Evolutionary conservation across 768 basidiomycete genomes (phyloP), one percentile per base, ranked within the genome.

Genomic region (Mrakia frigida): DNA sequence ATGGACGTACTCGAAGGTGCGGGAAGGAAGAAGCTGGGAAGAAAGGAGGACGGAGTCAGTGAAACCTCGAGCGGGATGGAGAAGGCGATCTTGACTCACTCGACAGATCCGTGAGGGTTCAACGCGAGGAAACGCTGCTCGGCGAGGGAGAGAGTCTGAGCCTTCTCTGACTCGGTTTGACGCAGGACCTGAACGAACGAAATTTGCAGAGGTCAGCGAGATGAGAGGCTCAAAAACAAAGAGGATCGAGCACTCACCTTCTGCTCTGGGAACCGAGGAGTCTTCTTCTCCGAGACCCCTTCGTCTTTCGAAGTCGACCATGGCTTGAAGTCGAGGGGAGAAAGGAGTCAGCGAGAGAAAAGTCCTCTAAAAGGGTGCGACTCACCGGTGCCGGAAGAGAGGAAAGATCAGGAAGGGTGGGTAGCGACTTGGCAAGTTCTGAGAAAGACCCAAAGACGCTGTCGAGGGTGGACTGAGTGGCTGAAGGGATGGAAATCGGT

Each of bases 31-130:
- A 74, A 74, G 60, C 63, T 67, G 72, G 6, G 21, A 6, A 50
- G 21, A 2, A 25, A 33, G 23, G 7, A n/a, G 43, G 23, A n/a
- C 25, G 39, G 16, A 6, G 50, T 31, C 31, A 52, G 50, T 3
- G 13, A 35, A 43, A 6, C 3, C 21, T 25, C n/a, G 23, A 41
- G 5, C 18, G 50, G 6, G 28, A 52, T 9, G 69, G 28, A 52
- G 65, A 31, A 72, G 53, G 43, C 25, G 59, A n/a, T n/a, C n/a
- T 2, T 10, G 61, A 68, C 65, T 43, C 21, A 68, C 65, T 63
- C 71, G 11, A 86, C 75, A 69, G 84, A 85, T 4, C 85, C 85
- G 77, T 86, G 85, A 11, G 84, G 85, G 70, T 86, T 86, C 60
- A 86, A 77, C 0, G 85, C 85, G 23, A 81, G 81, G 79, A 86